Base-by-base conservation (phyloP, 2,329 filamentous ascomycete species). In the Neospermospora avenae region DNA sequence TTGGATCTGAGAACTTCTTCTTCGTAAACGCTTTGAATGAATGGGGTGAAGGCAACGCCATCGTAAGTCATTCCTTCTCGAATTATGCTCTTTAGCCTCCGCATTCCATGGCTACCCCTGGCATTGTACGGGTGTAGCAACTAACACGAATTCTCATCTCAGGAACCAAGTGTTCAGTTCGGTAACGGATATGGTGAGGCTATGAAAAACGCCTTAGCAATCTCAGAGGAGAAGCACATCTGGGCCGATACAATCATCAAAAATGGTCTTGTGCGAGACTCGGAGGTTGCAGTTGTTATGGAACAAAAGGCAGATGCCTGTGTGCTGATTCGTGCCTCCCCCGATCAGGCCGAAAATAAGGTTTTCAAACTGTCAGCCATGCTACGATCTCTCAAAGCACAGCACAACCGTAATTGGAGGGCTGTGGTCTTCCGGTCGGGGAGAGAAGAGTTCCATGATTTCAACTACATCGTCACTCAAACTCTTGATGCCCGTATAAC, bases 1-100 rank as follows among this genome's bases (percentile, higher is more conserved):
- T 59, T n/a, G 60, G 60, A 2, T 39, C 60, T 4, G 60, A 62
- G 22, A 62, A 62, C 20, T 62, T 62, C 37, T 54, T 62, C 37
- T 62, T 62, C 16, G 53, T 62, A 6, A 62, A 62, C 28, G 60
- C 56, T 4, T 42, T 62, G 22, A 62, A 62, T 25, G 60, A 59
- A 46, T 62, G 60, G 60, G 60, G 60, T 10, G 60, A 62, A 18
- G 60, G 60, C 1, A 62, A 62, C 25, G 11, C 54, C 5, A 46
- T 62, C 13, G 48, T 51, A 51, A 13, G 48, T 51, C 28, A 31
- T 5, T 5, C n/a, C 28, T 31, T 31, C 28, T 31, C 28, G 11
- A 31, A 31, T 31, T 10, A 31, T 31, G 28, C 11, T 31, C 28
- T 10, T 31, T 31, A 10, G 5, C 6, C 28, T 31, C 28, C 28